Percentiles rank a stretch among this genome's conserved stretches.
phyloP scores from a whole-genome alignment of 179 eudicot genomes.

The Amaranthus tricolor region DNA sequence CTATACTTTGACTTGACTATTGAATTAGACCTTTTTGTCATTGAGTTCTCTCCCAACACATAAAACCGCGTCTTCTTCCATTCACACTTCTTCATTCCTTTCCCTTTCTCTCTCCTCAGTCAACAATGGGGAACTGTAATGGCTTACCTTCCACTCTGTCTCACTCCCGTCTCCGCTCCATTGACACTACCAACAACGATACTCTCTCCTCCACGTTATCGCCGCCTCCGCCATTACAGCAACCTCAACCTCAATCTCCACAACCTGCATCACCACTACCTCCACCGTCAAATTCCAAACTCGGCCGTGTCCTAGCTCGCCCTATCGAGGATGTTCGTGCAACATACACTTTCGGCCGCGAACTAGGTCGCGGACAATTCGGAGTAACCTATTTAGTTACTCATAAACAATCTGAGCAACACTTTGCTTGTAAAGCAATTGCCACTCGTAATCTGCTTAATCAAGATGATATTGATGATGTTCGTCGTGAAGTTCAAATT shows the following conservation, averaged over 20 bases:
- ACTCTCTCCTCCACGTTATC: constrained; percentile 8
- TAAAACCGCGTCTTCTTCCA: neutral
- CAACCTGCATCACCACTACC: constrained; percentile 16
- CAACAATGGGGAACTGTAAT: constrained; percentile 62
- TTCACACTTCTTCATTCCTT: neutral
- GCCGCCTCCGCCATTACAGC: constrained; percentile 9
- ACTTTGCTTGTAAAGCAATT: constrained; percentile 75
- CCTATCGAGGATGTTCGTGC: constrained; percentile 72
- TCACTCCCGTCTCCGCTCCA: constrained; percentile 22
- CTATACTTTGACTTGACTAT: too few species aligned
- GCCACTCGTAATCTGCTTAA: constrained; percentile 61
- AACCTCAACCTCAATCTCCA: constrained; percentile 12
- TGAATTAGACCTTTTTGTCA: too few species aligned
- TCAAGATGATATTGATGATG: constrained; percentile 66
- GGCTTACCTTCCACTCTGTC: constrained; percentile 41
- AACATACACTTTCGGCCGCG: constrained; percentile 66
- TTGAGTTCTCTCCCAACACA: too few species aligned
- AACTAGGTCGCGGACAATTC: constrained; percentile 86
- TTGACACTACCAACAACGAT: constrained; percentile 17
- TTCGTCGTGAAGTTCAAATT: constrained; percentile 83
- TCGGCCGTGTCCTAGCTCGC: constrained; percentile 79
- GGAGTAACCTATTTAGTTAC: constrained; percentile 70
- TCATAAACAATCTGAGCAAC: constrained; percentile 40
- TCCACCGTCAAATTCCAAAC: constrained; percentile 19
- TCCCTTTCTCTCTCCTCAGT: constrained; percentile 11